Base-by-base conservation (phyloP, 495 filamentous ascomycete species). In the Aspergillus diversus region DNA sequence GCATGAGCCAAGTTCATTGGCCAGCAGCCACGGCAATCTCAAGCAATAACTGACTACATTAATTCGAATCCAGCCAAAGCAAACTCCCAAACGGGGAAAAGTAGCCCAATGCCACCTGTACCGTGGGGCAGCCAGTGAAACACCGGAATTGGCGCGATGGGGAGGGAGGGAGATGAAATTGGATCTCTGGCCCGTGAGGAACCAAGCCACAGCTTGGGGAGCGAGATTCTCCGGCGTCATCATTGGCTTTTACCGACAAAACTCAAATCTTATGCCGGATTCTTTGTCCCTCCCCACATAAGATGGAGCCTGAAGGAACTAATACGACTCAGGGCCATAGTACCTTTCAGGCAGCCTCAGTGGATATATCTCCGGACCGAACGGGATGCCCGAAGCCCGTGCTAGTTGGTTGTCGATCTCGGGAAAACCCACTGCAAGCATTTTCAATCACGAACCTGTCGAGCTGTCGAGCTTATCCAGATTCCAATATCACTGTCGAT, bases 381-480 rank as follows among this genome's bases (percentile, higher is more conserved):
- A 2, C 51, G 32, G n/a, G 47, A 17, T 61, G 52, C 55, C 59
- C 52, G 55, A 61, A 61, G 51, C 49, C 21, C 58, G 33, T 37
- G 58, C 48, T 27, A 2, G 21, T 49, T 31, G 39, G 52, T 7
- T 54, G 50, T 37, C 32, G 49, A 55, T 62, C 51, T 62, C 52
- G 46, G 60, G 60, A 49, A 56, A 56, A 35, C 52, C 53, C 51
- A 62, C 37, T 37, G 53, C 43, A 52, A 52, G 60, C 55, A 49
- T 12, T 54, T 1, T 50, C 47, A 12, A 43, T 11, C 60, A 46
- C 60, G 35, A 52, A 46, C 55, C 37, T 52, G 43, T 43, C 53
- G 49, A 63, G 60, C 60, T 63, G 46, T 47, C 13, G n/a, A 50
- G 47, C 47, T 50, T 27, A 27, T 27, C 21, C 21, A 27, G 21